Percentiles rank a stretch among this genome's conserved stretches.
Conservation (phyloP, 2,329 filamentous ascomycete species). For the Botryosphaeria dothidea region DNA sequence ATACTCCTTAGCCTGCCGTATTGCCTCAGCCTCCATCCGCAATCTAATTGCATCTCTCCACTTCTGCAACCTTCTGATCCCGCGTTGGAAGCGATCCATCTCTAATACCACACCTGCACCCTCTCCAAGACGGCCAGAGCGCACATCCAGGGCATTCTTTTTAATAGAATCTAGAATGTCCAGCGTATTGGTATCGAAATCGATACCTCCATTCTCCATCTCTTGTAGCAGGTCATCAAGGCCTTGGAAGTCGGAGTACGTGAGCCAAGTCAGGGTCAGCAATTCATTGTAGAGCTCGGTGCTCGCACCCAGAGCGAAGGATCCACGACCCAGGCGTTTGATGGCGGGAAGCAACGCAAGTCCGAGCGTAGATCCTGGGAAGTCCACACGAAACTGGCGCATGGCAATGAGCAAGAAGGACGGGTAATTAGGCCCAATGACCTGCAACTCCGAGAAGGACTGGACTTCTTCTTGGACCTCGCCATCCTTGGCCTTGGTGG, state of each 20-base stretch:
- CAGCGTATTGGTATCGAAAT: constrained; percentile 54
- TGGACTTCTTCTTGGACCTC: background rate
- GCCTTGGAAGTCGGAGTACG: constrained; percentile 58
- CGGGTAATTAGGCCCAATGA: constrained; percentile 67
- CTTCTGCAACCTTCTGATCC: constrained; percentile 28
- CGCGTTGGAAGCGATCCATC: constrained; percentile 38
- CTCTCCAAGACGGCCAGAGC: constrained; percentile 29
- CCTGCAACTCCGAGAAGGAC: constrained; percentile 45
- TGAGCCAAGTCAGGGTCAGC: constrained; percentile 61
- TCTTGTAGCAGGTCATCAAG: constrained; percentile 62
- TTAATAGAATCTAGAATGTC: constrained; percentile 39
- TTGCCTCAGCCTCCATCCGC: constrained; percentile 30
- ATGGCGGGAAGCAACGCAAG: constrained; percentile 66
- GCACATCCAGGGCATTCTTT: constrained; percentile 27
- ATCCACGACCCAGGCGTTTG: constrained; percentile 67
- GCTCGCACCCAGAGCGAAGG: constrained; percentile 71
- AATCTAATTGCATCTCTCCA: constrained; percentile 34
- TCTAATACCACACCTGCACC: constrained; percentile 32
- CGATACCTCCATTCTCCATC: constrained; percentile 65
- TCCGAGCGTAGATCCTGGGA: constrained; percentile 60
- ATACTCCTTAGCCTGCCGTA: constrained; percentile 5
- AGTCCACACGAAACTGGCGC: constrained; percentile 58
- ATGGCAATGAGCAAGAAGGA: constrained; percentile 61
- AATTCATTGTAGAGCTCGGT: constrained; percentile 71
- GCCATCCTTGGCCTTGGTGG: background rate